These are phyloP conservation scores for Hyaloperonospora brassicae DNA, from an alignment of 352 stramenopile genomes.

Conservation along the genomic window DNA sequence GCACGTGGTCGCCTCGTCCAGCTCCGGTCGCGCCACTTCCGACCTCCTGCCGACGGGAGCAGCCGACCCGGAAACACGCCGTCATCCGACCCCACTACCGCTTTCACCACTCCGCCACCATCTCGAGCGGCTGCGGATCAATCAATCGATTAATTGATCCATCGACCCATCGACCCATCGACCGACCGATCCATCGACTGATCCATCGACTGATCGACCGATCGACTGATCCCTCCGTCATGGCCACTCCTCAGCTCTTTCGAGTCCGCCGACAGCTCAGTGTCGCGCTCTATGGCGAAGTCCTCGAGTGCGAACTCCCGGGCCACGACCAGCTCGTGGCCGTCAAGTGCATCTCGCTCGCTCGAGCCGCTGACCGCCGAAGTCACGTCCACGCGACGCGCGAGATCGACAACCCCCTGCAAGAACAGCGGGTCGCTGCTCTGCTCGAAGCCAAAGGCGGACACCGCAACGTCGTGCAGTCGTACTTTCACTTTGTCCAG, in stretches of 20 bases:
- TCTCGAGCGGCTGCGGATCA: not conserved
- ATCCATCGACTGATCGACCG: not conserved
- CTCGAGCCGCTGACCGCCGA: constrained; percentile 5
- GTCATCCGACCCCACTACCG: not conserved
- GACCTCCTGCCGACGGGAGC: not conserved
- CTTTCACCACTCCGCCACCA: no score
- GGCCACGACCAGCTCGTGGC: constrained; percentile 11
- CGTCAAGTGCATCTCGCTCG: constrained; percentile 30
- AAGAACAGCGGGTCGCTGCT: constrained; percentile 17
- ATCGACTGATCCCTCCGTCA: not conserved
- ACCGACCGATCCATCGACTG: no score
- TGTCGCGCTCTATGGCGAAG: constrained; percentile 20
- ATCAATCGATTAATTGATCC: no score
- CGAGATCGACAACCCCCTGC: constrained; percentile 24
- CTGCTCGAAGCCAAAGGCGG: constrained; percentile 14
- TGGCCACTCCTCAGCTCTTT: constrained; percentile 5
- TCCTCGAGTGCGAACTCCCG: constrained; percentile 21
- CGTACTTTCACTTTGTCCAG: constrained; percentile 21
- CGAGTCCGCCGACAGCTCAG: constrained; percentile 17
- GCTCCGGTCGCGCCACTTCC: not conserved
- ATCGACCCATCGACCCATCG: no score
- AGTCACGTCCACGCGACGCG: constrained; percentile 1
- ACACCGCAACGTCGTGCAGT: constrained; percentile 30
- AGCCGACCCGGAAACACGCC: not conserved
- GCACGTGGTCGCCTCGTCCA: no score